phyloP scores from a whole-genome alignment of 2,329 filamentous ascomycete species.

The Neurospora sp. region DNA sequence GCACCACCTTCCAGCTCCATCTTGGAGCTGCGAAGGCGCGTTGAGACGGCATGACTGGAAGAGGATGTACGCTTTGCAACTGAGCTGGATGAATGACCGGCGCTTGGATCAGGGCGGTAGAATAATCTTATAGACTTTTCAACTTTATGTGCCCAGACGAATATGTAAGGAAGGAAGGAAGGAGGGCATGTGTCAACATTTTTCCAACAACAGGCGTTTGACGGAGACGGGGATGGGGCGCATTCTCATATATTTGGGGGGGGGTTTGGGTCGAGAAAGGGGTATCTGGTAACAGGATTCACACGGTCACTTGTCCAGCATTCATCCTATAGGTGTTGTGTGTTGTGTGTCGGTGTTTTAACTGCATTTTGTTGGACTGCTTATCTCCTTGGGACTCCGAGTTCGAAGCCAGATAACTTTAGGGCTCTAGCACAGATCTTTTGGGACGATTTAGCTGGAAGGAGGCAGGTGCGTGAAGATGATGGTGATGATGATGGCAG shows the following conservation, averaged over 20 bases:
- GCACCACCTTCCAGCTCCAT: conserved; percentile 10
- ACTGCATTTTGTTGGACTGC: neutral
- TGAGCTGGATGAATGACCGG: neutral
- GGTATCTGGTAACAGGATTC: neutral
- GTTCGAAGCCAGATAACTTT: neutral
- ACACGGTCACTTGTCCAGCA: neutral
- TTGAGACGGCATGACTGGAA: conserved; percentile 23
- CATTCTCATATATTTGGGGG: neutral
- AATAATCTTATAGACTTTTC: neutral
- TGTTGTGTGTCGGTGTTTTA: neutral
- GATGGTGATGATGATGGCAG: neutral
- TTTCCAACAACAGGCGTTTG: neutral
- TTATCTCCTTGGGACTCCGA: neutral
- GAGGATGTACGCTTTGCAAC: neutral
- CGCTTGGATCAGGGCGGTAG: neutral
- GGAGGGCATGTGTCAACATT: neutral
- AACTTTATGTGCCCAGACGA: neutral
- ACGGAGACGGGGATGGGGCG: neutral
- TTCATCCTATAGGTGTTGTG: neutral
- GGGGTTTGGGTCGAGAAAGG: neutral
- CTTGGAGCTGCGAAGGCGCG: conserved; percentile 23
- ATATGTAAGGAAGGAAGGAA: neutral
- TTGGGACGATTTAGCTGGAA: neutral
- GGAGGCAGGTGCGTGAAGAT: neutral
- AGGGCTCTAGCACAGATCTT: neutral